A percentile compares a stretch with the other conserved stretches of the same genome.
Evolutionary conservation across 2,329 filamentous ascomycete species (phyloP).

Genomic region (Xylaria sp.): DNA sequence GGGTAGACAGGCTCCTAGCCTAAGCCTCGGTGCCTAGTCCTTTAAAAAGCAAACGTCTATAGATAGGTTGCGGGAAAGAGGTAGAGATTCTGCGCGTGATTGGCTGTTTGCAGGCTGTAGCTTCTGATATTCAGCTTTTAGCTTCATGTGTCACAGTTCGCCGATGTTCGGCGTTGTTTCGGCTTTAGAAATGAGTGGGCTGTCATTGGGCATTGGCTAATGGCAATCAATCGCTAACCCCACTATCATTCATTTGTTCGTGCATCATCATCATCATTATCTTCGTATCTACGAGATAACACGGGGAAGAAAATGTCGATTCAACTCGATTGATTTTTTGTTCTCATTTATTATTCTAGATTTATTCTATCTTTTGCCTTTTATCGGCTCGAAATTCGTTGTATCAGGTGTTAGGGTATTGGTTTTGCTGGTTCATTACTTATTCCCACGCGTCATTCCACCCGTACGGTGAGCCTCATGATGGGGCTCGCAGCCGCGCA

Average conservation of each 20-base stretch:
- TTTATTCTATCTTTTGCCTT: background rate
- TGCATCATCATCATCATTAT: background rate
- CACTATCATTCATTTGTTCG: conserved; percentile 8
- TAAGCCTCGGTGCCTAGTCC: too few relatives aligned
- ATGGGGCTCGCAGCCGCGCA: conserved; percentile 45
- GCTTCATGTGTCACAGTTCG: conserved; percentile 5
- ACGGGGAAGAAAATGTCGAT: conserved; percentile 1
- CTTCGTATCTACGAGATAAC: background rate
- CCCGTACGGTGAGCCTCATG: conserved; percentile 23
- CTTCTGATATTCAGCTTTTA: background rate
- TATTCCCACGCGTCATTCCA: conserved; percentile 1
- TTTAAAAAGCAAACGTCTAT: background rate
- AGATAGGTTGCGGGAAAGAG: background rate
- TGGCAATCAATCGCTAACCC: background rate
- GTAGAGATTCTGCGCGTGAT: background rate
- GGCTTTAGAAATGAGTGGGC: conserved; percentile 26
- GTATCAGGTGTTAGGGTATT: background rate
- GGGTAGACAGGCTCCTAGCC: background rate
- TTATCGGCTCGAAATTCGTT: background rate
- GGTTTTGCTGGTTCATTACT: background rate
- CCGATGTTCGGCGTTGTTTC: conserved; percentile 29
- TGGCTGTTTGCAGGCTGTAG: background rate
- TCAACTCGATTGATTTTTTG: conserved; percentile 1
- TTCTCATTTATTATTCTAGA: background rate
- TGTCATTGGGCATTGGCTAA: conserved; percentile 29